Percentiles rank a stretch among this genome's conserved stretches.
Evolutionary conservation across 106 monocot species (phyloP).

Genomic region (Acorus calamus): DNA sequence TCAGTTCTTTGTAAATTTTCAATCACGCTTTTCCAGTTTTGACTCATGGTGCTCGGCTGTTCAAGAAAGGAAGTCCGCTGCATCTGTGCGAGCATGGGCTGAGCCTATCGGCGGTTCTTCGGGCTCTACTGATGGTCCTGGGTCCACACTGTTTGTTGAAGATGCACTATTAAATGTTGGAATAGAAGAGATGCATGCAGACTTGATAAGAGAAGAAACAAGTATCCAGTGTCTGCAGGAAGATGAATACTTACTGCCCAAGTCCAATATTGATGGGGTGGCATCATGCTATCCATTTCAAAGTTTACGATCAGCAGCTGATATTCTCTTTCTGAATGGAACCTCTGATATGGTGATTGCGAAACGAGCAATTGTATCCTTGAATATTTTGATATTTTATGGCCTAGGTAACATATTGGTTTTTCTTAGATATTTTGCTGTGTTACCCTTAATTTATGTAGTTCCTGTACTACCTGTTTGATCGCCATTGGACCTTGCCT

Average conservation of each 20-base stretch:
- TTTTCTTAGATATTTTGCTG: no score
- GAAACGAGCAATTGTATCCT: constrained; percentile 96
- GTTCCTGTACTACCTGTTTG: constrained; percentile 93
- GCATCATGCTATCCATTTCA: constrained; percentile 62
- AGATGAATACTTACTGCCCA: constrained; percentile 23
- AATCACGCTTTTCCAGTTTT: constrained; percentile 25
- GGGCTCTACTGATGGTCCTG: constrained; percentile 13
- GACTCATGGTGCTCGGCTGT: constrained; percentile 44
- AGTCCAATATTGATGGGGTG: constrained; percentile 24
- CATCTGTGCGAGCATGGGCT: constrained; percentile 49
- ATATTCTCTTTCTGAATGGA: constrained; percentile 78
- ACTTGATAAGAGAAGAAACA: constrained; percentile 20
- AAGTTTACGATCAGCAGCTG: constrained; percentile 54
- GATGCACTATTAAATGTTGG: constrained; percentile 76
- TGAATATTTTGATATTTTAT: not conserved
- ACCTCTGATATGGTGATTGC: constrained; percentile 82
- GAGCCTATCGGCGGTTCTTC: constrained; percentile 13
- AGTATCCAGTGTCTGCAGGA: constrained; percentile 38
- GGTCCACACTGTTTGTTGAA: constrained; percentile 68
- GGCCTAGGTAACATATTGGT: no score
- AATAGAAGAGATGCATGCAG: constrained; percentile 26
- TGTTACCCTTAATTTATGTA: constrained; percentile 40
- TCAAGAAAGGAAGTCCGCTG: constrained; percentile 58
- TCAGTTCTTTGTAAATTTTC: constrained; percentile 49
- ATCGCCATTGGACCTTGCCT: constrained; percentile 78